Percentiles rank a stretch among this genome's conserved stretches.
Evolutionary conservation across 805 yeast species (phyloP).

Genomic region (Lachancea cidri): DNA sequence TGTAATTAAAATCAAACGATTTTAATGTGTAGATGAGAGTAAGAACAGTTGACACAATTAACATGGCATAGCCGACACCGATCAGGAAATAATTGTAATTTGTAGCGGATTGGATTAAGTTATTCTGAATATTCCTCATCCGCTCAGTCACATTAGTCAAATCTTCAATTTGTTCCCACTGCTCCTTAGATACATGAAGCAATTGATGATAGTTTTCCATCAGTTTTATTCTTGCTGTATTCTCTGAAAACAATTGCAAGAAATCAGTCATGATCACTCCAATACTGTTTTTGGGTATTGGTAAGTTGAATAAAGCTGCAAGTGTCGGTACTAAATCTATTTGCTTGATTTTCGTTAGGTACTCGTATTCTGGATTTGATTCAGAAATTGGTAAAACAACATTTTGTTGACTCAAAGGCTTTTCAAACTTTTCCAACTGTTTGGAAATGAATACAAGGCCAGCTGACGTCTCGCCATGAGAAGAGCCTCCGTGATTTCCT

Average conservation of each 20-base stretch:
- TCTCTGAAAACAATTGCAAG: slow-evolving; percentile 44
- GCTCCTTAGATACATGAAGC: slow-evolving; percentile 26
- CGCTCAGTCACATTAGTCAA: slow-evolving; percentile 29
- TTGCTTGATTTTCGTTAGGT: slow-evolving; percentile 61
- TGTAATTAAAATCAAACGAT: slow-evolving; percentile 5
- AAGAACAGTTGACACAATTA: slow-evolving; percentile 12
- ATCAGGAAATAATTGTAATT: slow-evolving; percentile 59
- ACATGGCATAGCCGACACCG: slow-evolving; percentile 22
- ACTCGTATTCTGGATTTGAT: slow-evolving; percentile 43
- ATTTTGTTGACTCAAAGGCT: slow-evolving; percentile 14
- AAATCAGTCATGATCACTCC: slow-evolving; percentile 66
- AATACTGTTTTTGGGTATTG: slow-evolving; percentile 84
- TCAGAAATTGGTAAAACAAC: slow-evolving; percentile 16
- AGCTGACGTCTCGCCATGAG: slow-evolving; percentile 87
- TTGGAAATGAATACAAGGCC: slow-evolving; percentile 69
- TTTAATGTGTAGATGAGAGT: slow-evolving; percentile 8
- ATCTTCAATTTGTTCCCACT: slow-evolving; percentile 9
- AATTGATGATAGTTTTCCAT: slow-evolving; percentile 56
- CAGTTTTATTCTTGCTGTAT: slow-evolving; percentile 29
- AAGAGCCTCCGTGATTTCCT: slow-evolving; percentile 96
- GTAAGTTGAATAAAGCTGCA: slow-evolving; percentile 72
- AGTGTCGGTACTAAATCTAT: slow-evolving; percentile 93
- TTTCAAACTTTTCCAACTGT: slow-evolving; percentile 37
- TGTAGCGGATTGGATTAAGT: slow-evolving; percentile 57
- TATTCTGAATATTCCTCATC: slow-evolving; percentile 44